Evolutionary conservation across 208 protist species (phyloP).

Genomic region (Wallacemonas rigidus): DNA sequence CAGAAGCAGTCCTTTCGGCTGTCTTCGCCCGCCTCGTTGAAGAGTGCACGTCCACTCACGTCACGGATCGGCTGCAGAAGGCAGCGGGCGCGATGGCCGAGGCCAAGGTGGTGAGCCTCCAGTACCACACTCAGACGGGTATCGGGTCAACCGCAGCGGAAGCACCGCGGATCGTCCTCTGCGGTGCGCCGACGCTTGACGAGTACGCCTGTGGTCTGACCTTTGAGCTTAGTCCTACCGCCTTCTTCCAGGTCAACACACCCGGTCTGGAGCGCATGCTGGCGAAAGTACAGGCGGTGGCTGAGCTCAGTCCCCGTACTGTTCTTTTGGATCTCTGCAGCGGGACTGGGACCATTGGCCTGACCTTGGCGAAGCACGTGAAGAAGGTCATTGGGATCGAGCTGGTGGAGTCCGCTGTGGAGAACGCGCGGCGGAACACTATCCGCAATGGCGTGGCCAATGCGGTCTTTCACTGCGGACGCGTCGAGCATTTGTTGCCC

Average conservation of each 20-base stretch:
- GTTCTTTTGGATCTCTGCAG: constrained; percentile 96
- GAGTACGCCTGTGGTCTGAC: constrained; percentile 69
- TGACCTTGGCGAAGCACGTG: constrained; percentile 79
- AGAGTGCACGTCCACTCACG: constrained; percentile 22
- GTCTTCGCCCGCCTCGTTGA: constrained; percentile 47
- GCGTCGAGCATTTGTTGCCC: constrained; percentile 91
- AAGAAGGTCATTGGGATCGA: constrained; percentile 94
- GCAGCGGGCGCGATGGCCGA: constrained; percentile 26
- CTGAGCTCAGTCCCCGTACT: constrained; percentile 52
- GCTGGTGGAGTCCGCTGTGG: constrained; percentile 83
- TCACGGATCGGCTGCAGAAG: constrained; percentile 28
- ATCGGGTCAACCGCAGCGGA: constrained; percentile 63
- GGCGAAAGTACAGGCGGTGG: constrained; percentile 59
- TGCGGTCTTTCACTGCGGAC: constrained; percentile 86
- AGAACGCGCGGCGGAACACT: constrained; percentile 89
- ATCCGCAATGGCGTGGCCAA: constrained; percentile 88
- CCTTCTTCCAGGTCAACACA: constrained; percentile 97
- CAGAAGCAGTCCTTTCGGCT: constrained; percentile 31
- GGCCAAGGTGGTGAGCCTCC: constrained; percentile 62
- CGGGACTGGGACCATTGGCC: constrained; percentile 95
- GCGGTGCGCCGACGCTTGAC: constrained; percentile 60
- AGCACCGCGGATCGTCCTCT: constrained; percentile 59
- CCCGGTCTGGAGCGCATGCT: constrained; percentile 88
- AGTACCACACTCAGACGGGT: constrained; percentile 80
- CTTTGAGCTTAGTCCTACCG: constrained; percentile 91